These are phyloP conservation scores for Saccharum spontaneum DNA, from an alignment of 176 grass and related monocot genomes.

Conservation along the genomic window DNA sequence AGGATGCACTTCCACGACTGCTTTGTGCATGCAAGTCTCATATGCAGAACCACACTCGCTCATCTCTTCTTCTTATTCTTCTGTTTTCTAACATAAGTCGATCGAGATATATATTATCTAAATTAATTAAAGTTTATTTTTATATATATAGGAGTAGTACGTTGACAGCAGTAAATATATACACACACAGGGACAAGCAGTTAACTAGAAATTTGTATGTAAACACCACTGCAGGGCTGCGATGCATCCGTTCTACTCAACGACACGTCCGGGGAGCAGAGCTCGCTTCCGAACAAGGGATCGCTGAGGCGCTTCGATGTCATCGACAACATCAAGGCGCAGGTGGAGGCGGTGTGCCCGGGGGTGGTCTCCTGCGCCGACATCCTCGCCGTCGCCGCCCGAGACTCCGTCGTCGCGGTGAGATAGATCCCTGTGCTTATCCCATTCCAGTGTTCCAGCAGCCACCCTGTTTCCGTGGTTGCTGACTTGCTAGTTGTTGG, in stretches of 20 bases:
- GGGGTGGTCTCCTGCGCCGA: slow-evolving; percentile 84
- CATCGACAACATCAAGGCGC: slow-evolving; percentile 58
- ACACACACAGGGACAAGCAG: too few relatives aligned
- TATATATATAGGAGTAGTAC: too few relatives aligned
- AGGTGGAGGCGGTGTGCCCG: slow-evolving; percentile 50
- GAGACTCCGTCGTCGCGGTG: slow-evolving; percentile 68
- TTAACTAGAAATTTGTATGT: too few relatives aligned
- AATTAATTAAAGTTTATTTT: too few relatives aligned
- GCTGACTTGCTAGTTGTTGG: too few relatives aligned
- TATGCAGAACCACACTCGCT: too few relatives aligned
- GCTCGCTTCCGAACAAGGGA: neutral
- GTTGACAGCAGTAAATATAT: too few relatives aligned
- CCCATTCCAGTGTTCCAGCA: neutral
- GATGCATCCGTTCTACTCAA: slow-evolving; percentile 67
- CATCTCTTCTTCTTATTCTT: too few relatives aligned
- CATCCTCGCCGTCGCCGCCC: slow-evolving; percentile 68
- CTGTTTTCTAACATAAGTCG: too few relatives aligned
- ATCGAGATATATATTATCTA: too few relatives aligned
- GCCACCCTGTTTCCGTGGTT: neutral
- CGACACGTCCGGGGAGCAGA: slow-evolving; percentile 46
- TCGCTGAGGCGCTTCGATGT: slow-evolving; percentile 45
- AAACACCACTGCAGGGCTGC: slow-evolving; percentile 44
- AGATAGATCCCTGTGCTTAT: too few relatives aligned
- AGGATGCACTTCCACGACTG: slow-evolving; percentile 92
- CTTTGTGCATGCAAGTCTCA: slow-evolving; percentile 74